These are phyloP conservation scores for Porogramme epimiltina DNA, from an alignment of 1,284 basidiomycete species.

Conservation along the genomic window DNA sequence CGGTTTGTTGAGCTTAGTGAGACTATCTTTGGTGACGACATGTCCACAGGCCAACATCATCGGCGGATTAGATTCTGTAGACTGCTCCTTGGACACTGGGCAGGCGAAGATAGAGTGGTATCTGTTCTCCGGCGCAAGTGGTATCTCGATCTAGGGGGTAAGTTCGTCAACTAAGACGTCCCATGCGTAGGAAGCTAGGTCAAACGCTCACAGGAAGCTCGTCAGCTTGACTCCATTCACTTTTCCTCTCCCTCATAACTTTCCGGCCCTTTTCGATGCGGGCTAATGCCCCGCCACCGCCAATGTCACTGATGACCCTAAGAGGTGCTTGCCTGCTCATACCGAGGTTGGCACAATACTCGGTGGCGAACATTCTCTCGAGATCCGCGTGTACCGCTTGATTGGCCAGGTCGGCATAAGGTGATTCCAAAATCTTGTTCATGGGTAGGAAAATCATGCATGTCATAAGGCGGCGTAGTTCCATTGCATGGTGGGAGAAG, in stretches of 20 bases:
- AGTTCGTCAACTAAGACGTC: neutral
- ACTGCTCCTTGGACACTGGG: slow-evolving; percentile 97
- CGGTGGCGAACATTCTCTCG: slow-evolving; percentile 81
- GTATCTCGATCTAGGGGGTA: slow-evolving; percentile 83
- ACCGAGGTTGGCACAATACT: slow-evolving; percentile 86
- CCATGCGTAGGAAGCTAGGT: neutral
- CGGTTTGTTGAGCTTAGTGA: slow-evolving; percentile 84
- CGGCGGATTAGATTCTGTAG: slow-evolving; percentile 91
- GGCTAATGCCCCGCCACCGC: slow-evolving; percentile 85
- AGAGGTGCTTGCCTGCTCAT: slow-evolving; percentile 90
- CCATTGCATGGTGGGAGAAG: slow-evolving; percentile 60
- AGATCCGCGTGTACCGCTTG: slow-evolving; percentile 75
- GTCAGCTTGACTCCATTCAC: slow-evolving; percentile 87
- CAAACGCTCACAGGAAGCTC: slow-evolving; percentile 79
- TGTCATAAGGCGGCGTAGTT: slow-evolving; percentile 79
- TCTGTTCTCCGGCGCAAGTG: slow-evolving; percentile 80
- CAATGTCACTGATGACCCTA: slow-evolving; percentile 86
- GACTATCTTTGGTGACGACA: slow-evolving; percentile 87
- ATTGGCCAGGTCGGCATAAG: slow-evolving; percentile 74
- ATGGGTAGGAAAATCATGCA: slow-evolving; percentile 75
- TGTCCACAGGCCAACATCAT: slow-evolving; percentile 99
- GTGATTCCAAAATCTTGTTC: slow-evolving; percentile 61
- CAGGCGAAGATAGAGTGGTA: slow-evolving; percentile 99
- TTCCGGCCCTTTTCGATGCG: slow-evolving; percentile 91
- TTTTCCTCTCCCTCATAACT: slow-evolving; percentile 90